These are phyloP conservation scores for Fennellomyces sp. DNA, from an alignment of 371 early-diverging fungal genomes.

Conservation along the genomic window DNA sequence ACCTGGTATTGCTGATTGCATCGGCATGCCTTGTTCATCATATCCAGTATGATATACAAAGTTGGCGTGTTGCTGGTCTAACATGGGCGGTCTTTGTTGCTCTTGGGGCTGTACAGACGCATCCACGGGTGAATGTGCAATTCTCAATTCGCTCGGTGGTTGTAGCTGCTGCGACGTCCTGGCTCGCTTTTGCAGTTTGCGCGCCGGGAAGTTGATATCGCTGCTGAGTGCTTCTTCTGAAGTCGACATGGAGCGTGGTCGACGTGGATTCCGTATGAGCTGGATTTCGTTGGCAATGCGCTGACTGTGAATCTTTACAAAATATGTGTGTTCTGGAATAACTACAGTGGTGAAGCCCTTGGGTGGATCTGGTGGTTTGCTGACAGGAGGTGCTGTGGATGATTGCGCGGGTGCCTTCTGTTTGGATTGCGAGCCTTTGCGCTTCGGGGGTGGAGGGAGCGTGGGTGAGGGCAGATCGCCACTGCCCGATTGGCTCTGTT, in stretches of 20 bases:
- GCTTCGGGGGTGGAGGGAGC: no score
- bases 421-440: neutral
- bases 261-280: constrained; percentile 19
- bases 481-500: neutral
- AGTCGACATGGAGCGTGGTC: constrained; percentile 12
- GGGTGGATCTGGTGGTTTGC: constrained; percentile 17
- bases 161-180: neutral
- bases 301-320: constrained; percentile 39
- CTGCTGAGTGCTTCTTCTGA: constrained; percentile 2
- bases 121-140: constrained; percentile 11
- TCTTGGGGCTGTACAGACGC: constrained; percentile 19
- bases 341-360: constrained; percentile 37
- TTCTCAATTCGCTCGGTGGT: neutral
- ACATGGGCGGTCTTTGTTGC: constrained; percentile 15
- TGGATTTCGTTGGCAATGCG: constrained; percentile 26
- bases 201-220: neutral
- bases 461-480: no score
- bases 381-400: constrained; percentile 2
- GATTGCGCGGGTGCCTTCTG: neutral
- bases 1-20: constrained; percentile 20
- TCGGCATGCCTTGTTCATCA: constrained; percentile 16
- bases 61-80: constrained; percentile 7
- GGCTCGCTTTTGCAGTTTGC: constrained; percentile 1
- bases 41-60: constrained; percentile 26
- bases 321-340: constrained; percentile 35